Conservation (phyloP, 1,139 yeast species). For the Scheffersomyces quercinus region DNA sequence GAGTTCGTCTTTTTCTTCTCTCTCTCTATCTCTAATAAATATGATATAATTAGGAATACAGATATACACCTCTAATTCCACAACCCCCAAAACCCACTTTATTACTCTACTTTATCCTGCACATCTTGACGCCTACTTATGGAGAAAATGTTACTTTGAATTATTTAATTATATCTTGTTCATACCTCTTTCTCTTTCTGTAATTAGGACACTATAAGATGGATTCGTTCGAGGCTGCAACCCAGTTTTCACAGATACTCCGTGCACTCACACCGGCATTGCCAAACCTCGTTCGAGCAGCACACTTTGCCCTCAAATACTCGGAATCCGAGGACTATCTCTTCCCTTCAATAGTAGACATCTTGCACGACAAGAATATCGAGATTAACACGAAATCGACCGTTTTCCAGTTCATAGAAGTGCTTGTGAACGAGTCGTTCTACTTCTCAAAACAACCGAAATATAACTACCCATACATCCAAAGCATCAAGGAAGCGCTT, state of each 20-base stretch:
- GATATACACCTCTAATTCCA: too few relatives aligned
- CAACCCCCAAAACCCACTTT: too few relatives aligned
- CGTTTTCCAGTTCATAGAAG: conserved; percentile 68
- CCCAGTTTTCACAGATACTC: conserved; percentile 65
- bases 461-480: conserved; percentile 48
- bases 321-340: conserved; percentile 69
- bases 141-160: too few relatives aligned
- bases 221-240: conserved; percentile 81
- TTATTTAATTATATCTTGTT: too few relatives aligned
- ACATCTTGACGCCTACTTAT: too few relatives aligned
- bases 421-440: conserved; percentile 45
- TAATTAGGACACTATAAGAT: conserved; percentile 25
- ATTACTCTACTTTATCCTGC: too few relatives aligned
- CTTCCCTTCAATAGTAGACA: conserved; percentile 68
- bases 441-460: conserved; percentile 33
- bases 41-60: too few relatives aligned
- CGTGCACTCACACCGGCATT: conserved; percentile 63
- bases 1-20: too few relatives aligned
- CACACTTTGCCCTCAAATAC: conserved; percentile 60
- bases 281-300: conserved; percentile 54
- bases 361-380: conserved; percentile 47
- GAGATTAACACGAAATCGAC: conserved; percentile 67
- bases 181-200: too few relatives aligned
- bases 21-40: too few relatives aligned
- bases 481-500: conserved; percentile 38